Base-by-base conservation (phyloP, 2,329 filamentous ascomycete species). In the Cadophora luteo-olivacea region DNA sequence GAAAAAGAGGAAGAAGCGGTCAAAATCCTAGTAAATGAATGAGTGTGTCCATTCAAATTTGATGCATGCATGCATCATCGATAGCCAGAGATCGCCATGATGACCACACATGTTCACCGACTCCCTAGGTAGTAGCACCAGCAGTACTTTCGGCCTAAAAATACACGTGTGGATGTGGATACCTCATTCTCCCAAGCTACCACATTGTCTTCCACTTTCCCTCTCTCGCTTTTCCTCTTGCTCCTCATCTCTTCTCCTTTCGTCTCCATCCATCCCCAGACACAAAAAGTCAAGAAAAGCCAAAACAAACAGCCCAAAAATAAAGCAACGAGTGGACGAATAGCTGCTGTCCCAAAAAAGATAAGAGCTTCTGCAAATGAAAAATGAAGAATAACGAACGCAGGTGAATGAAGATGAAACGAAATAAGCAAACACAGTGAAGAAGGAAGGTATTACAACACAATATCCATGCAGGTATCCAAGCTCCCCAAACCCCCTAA, bases 361-460 rank as follows among this genome's bases (percentile, higher is more conserved):
- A 63, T 33, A 45, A 61, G 24, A 63, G 41, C 41, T 38, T 36
- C 49, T 52, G 63, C 49, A 64, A 64, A 29, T 25, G 29, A 41
- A 49, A 45, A 14, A 45, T 3, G 41, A 32, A 32, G 49, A 49
- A 33, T 38, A 22, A 9, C 38, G 55, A 57, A 49, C 7, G 32
- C 51, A 32, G 45, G 57, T 22, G 36, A 58, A 41, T 65, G 54
- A 57, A 58, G 22, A 12, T 45, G 29, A 69, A 61, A 63, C 41
- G 58, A 71, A 68, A 62, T 52, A 70, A 71, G 63, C 58, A 70
- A 69, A 70, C 65, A 72, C 69, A 70, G 57, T 68, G 65, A 69
- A 69, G 66, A 68, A 69, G 61, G 48, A 65, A 68, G 63, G 38
- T 72, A 74, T 74, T 74, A 74, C 67, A 74, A 74, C 72, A 69